Conservation (phyloP, 2,329 filamentous ascomycete genomes). For the Cercospora canescens region DNA sequence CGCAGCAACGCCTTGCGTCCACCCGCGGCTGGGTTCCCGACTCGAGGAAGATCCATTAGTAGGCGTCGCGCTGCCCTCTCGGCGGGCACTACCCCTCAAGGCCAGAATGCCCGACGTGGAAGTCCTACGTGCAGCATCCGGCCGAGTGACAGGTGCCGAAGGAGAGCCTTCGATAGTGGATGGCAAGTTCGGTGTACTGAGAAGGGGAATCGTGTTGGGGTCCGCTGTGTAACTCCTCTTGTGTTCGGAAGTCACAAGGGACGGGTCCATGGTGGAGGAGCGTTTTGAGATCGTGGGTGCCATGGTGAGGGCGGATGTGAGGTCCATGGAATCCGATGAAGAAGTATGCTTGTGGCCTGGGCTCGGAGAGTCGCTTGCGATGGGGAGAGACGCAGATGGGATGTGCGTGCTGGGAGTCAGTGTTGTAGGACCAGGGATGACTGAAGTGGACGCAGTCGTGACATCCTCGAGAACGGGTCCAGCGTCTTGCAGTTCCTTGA, state of each 20-base stretch:
- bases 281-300: not conserved
- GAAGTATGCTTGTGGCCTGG: not conserved
- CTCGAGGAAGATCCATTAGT: not conserved
- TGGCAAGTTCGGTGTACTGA: not conserved
- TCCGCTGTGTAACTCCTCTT: not conserved
- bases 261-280: not conserved
- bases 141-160: not conserved
- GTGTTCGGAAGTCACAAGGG: not conserved
- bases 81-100: not conserved
- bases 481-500: slow-evolving; percentile 1
- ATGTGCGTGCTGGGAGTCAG: not conserved
- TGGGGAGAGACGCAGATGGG: not conserved
- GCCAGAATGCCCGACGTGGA: not conserved
- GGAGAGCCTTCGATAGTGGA: not conserved
- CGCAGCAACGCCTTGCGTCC: not conserved
- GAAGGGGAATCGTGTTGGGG: not conserved
- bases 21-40: not conserved
- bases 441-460: not conserved
- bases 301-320: not conserved
- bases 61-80: slow-evolving; percentile 11
- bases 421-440: not conserved
- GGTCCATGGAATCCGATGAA: not conserved
- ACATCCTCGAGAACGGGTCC: not conserved
- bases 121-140: slow-evolving; percentile 2
- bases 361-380: not conserved